These are phyloP conservation scores for Neocucurbitaria cava DNA, from an alignment of 2,329 filamentous ascomycete species.

Conservation along the genomic window DNA sequence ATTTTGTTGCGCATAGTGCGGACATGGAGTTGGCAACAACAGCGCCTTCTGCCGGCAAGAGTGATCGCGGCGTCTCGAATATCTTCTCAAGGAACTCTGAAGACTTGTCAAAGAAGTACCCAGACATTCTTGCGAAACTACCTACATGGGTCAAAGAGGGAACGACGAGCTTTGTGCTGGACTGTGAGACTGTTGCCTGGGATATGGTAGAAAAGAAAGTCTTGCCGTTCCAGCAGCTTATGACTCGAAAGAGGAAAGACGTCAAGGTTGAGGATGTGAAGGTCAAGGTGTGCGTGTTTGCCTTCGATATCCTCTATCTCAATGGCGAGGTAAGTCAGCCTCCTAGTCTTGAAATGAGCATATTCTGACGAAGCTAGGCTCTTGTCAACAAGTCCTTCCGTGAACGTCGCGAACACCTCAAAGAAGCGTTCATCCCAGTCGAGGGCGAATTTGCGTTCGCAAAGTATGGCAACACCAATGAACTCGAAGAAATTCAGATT, in stretches of 20 bases:
- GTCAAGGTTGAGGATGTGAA: slow-evolving; percentile 95
- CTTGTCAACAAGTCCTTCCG: slow-evolving; percentile 87
- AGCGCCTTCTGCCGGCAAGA: slow-evolving; percentile 68
- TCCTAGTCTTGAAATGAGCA: neutral
- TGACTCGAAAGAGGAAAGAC: slow-evolving; percentile 97
- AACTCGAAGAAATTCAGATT: slow-evolving; percentile 90
- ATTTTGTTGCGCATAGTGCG: slow-evolving; percentile 88
- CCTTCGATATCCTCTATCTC: slow-evolving; percentile 91
- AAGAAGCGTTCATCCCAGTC: slow-evolving; percentile 73
- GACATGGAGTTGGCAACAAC: slow-evolving; percentile 69
- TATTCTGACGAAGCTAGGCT: slow-evolving; percentile 54
- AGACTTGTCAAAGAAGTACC: slow-evolving; percentile 96
- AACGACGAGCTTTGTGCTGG: slow-evolving; percentile 95
- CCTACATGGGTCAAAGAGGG: slow-evolving; percentile 87
- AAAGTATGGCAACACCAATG: slow-evolving; percentile 82
- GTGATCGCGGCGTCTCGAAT: slow-evolving; percentile 77
- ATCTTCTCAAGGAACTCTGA: slow-evolving; percentile 99
- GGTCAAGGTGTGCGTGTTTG: slow-evolving; percentile 96
- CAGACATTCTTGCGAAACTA: slow-evolving; percentile 89
- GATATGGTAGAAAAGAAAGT: slow-evolving; percentile 95
- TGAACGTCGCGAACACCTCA: slow-evolving; percentile 79
- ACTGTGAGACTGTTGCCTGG: slow-evolving; percentile 98
- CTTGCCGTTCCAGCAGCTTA: slow-evolving; percentile 94
- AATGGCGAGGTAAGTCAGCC: slow-evolving; percentile 74
- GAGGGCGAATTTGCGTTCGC: slow-evolving; percentile 95